These are phyloP conservation scores for Pichia sp. DNA, from an alignment of 1,139 yeast genomes.

Conservation along the genomic window DNA sequence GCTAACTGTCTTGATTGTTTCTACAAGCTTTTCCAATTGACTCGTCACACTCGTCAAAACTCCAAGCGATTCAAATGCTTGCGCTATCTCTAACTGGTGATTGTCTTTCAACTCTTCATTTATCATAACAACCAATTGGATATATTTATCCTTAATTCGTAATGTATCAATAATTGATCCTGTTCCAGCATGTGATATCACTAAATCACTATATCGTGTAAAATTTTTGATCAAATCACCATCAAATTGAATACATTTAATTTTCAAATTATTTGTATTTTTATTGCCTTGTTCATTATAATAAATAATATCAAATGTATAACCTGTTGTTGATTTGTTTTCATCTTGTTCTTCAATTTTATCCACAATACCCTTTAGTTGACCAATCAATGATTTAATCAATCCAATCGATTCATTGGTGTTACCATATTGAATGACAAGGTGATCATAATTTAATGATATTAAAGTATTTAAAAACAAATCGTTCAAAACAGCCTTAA, in stretches of 20 bases:
- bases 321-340: too few relatives aligned
- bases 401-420: too few relatives aligned
- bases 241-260: conserved; percentile 47
- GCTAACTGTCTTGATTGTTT: neutral
- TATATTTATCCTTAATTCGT: conserved; percentile 30
- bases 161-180: conserved; percentile 84
- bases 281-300: too few relatives aligned
- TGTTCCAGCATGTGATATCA: conserved; percentile 89
- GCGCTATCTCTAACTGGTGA: conserved; percentile 79
- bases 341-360: too few relatives aligned
- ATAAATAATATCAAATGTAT: too few relatives aligned
- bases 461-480: conserved; percentile 36
- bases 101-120: conserved; percentile 73
- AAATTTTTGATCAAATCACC: conserved; percentile 34
- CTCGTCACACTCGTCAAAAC: conserved; percentile 29
- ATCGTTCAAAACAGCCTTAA: conserved; percentile 36
- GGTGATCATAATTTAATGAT: neutral
- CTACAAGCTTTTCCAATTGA: neutral
- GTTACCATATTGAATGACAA: neutral
- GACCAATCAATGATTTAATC: too few relatives aligned
- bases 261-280: neutral
- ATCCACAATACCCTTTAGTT: too few relatives aligned
- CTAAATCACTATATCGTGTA: conserved; percentile 31
- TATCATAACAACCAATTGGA: conserved; percentile 54
- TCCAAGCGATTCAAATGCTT: conserved; percentile 40